Evolutionary conservation across 2,329 filamentous ascomycete species (phyloP).

Genomic region (Amauroascus verrucosus): DNA sequence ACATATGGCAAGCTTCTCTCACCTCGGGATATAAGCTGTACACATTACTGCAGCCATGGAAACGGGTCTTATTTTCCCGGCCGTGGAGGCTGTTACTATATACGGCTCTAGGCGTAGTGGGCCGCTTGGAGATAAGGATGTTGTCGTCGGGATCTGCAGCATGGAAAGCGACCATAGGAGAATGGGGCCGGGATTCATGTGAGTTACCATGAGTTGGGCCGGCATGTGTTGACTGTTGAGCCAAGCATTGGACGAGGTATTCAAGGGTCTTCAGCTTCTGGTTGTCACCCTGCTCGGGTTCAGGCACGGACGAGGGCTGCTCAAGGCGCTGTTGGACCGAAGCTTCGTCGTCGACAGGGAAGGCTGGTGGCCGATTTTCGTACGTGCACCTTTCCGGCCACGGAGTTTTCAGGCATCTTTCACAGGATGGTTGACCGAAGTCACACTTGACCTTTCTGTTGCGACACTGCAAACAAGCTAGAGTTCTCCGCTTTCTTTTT

Average conservation of each 20-base stretch:
- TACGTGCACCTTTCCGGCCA: slow-evolving; percentile 14
- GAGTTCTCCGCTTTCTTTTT: slow-evolving; percentile 31
- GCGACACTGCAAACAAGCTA: slow-evolving; percentile 36
- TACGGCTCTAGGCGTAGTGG: slow-evolving; percentile 21
- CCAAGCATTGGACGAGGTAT: not conserved
- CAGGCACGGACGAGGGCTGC: not conserved
- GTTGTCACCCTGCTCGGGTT: not conserved
- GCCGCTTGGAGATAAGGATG: not conserved
- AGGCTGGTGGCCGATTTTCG: slow-evolving; percentile 7
- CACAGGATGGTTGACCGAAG: slow-evolving; percentile 33
- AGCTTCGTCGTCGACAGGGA: not conserved
- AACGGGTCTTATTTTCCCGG: slow-evolving; percentile 33
- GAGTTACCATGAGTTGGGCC: not conserved
- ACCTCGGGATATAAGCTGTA: slow-evolving; percentile 34
- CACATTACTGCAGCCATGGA: slow-evolving; percentile 33
- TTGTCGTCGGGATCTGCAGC: slow-evolving; percentile 25
- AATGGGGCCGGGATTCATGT: slow-evolving; percentile 9
- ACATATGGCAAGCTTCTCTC: slow-evolving; percentile 6
- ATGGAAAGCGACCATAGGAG: slow-evolving; percentile 18
- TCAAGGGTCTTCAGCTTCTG: not conserved
- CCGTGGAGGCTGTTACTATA: slow-evolving; percentile 31
- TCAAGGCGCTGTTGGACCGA: not conserved
- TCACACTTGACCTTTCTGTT: slow-evolving; percentile 36
- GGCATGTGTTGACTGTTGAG: not conserved
- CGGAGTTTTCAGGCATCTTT: slow-evolving; percentile 30